These are phyloP conservation scores for Arachis stenosperma DNA, from an alignment of 306 rosid genomes.

Conservation along the genomic window DNA sequence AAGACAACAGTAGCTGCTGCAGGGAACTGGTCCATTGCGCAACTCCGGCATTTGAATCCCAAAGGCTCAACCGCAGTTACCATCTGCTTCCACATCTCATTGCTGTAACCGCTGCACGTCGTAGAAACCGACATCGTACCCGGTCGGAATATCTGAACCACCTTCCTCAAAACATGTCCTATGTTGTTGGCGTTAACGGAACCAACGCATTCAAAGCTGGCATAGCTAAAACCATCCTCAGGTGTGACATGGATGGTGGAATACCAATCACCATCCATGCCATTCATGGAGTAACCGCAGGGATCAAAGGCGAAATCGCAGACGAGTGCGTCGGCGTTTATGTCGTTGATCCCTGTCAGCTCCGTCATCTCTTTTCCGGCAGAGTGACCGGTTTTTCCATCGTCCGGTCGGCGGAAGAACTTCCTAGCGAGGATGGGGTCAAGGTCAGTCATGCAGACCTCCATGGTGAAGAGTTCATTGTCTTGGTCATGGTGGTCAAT, in stretches of 20 bases:
- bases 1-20: constrained; percentile 68
- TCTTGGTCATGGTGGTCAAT: constrained; percentile 27
- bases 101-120: constrained; percentile 47
- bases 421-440: constrained; percentile 69
- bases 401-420: constrained; percentile 60
- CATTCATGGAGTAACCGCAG: constrained; percentile 95
- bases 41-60: constrained; percentile 84
- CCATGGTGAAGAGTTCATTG: constrained; percentile 61
- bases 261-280: constrained; percentile 76
- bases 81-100: constrained; percentile 66
- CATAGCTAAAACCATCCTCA: constrained; percentile 96
- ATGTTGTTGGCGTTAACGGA: constrained; percentile 58
- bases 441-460: constrained; percentile 96
- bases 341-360: constrained; percentile 68
- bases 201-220: constrained; percentile 83
- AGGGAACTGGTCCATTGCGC: constrained; percentile 79
- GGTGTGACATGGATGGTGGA: constrained; percentile 97
- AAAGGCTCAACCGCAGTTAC: constrained; percentile 69
- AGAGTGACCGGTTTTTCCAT: constrained; percentile 58
- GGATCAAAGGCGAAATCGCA: constrained; percentile 94
- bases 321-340: constrained; percentile 65
- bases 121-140: constrained; percentile 86
- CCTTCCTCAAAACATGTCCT: constrained; percentile 67
- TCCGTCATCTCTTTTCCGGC: constrained; percentile 93
- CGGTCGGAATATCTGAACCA: constrained; percentile 83